phyloP scores from a whole-genome alignment of 208 protist genomes.

The Novymonas esmeraldas region DNA sequence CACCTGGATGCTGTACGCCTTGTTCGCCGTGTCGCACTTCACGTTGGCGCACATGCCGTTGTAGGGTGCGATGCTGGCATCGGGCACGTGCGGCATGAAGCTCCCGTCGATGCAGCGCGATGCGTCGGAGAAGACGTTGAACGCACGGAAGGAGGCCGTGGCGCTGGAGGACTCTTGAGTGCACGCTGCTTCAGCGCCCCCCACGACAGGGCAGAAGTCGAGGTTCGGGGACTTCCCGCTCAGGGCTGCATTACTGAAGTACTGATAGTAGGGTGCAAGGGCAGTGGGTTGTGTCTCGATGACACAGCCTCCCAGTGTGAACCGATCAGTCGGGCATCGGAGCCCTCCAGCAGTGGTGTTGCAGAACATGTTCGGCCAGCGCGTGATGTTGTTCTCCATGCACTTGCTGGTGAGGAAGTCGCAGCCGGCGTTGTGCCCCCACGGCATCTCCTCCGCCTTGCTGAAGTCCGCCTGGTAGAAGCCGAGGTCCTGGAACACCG shows the following conservation, averaged over 20 bases:
- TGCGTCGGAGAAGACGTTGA: constrained; percentile 5
- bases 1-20: neutral
- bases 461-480: too few species aligned
- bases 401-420: too few species aligned
- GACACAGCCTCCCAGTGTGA: too few species aligned
- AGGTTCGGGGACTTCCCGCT: neutral
- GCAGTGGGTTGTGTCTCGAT: too few species aligned
- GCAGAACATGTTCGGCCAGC: too few species aligned
- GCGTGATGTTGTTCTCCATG: too few species aligned
- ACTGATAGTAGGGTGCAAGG: neutral
- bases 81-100: neutral
- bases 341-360: too few species aligned
- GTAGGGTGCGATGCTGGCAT: neutral
- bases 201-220: neutral
- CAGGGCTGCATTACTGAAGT: neutral
- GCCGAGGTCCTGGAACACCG: too few species aligned
- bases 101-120: neutral
- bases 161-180: neutral
- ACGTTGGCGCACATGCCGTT: constrained; percentile 2
- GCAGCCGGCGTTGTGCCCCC: too few species aligned
- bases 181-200: too few species aligned
- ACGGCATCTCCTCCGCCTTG: too few species aligned
- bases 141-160: neutral
- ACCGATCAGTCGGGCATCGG: too few species aligned
- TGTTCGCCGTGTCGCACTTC: neutral